Conservation (phyloP, 176 grass and related monocot species). For the Avena atlantica region DNA sequence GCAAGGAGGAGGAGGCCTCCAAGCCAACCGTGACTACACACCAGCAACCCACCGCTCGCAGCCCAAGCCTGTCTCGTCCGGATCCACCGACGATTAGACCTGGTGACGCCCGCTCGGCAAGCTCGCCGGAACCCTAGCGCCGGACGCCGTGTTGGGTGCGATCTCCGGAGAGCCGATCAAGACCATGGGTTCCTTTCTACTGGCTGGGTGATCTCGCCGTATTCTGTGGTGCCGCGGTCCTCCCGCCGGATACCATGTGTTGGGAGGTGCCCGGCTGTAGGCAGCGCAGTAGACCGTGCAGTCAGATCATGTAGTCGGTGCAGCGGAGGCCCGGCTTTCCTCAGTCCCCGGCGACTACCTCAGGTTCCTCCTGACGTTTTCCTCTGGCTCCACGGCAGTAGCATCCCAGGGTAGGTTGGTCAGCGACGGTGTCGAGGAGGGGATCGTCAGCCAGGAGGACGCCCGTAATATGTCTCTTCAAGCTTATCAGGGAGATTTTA, state of each 20-base stretch:
- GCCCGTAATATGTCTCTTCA: constrained; percentile 59
- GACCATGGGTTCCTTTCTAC: too few relatives aligned
- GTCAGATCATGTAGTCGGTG: constrained; percentile 62
- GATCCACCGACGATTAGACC: too few relatives aligned
- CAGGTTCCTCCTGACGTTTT: constrained; percentile 28
- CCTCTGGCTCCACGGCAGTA: background rate
- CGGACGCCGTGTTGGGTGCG: too few relatives aligned
- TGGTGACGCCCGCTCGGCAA: too few relatives aligned
- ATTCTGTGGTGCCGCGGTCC: too few relatives aligned
- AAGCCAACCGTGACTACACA: too few relatives aligned
- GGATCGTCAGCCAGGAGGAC: constrained; percentile 52
- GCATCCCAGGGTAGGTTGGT: background rate
- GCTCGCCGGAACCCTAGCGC: too few relatives aligned
- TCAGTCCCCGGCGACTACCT: constrained; percentile 53
- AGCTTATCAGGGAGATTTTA: constrained; percentile 7
- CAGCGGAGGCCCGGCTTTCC: constrained; percentile 37
- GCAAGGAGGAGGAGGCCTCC: too few relatives aligned
- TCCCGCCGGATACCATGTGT: constrained; percentile 43
- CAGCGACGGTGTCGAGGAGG: constrained; percentile 59
- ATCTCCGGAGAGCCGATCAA: too few relatives aligned
- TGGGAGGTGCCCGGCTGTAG: constrained; percentile 47
- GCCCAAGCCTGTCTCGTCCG: too few relatives aligned
- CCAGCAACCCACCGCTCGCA: too few relatives aligned
- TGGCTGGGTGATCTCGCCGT: too few relatives aligned
- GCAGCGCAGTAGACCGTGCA: constrained; percentile 57